Conservation (phyloP, 2,329 filamentous ascomycete genomes). For the Metarhizium sp. region DNA sequence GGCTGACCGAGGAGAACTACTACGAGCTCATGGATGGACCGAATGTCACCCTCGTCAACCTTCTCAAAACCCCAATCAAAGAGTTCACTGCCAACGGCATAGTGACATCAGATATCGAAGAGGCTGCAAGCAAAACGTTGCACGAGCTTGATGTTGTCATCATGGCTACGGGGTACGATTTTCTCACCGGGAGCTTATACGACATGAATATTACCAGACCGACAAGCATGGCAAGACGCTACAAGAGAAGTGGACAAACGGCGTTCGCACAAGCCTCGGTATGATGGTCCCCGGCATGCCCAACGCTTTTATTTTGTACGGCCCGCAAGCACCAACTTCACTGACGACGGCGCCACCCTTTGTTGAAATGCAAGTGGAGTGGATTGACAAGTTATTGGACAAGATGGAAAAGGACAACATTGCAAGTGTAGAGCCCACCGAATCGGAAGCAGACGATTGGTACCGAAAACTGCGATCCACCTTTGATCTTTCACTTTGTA, state of each 20-base stretch:
- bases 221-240: constrained; percentile 9
- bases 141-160: constrained; percentile 2
- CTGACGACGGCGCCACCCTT: constrained; percentile 13
- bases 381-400: constrained; percentile 9
- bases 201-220: constrained; percentile 13
- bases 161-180: constrained; percentile 13
- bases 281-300: constrained; percentile 13
- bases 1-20: neutral
- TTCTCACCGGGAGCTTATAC: constrained; percentile 12
- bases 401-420: constrained; percentile 5
- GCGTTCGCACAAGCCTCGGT: constrained; percentile 12
- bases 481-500: constrained; percentile 2
- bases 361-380: constrained; percentile 13
- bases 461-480: neutral
- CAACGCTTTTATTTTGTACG: constrained; percentile 16
- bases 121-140: neutral
- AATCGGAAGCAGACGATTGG: neutral
- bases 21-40: neutral
- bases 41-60: neutral
- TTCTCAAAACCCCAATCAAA: neutral
- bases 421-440: neutral
- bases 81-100: neutral
- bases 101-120: neutral
- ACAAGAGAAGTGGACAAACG: constrained; percentile 9
- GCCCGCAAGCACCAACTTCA: constrained; percentile 13